phyloP scores from a whole-genome alignment of 2,329 filamentous ascomycete genomes.

The Arthrobotrys musiformis region DNA sequence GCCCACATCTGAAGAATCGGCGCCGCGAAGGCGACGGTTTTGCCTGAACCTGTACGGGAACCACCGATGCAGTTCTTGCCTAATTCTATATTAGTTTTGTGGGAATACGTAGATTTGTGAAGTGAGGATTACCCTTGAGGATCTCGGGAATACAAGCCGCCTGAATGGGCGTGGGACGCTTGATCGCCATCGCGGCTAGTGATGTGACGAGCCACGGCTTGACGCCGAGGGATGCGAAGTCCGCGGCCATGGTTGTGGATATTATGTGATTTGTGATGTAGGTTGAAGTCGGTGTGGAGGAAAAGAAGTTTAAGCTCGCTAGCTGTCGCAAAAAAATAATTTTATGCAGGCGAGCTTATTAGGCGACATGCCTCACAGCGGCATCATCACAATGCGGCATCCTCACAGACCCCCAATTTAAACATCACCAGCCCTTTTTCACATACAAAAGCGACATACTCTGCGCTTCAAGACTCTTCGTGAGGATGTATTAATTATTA shows the following conservation, averaged over 20 bases:
- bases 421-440: no score
- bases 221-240: constrained; percentile 78
- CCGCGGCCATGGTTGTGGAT: constrained; percentile 63
- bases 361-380: constrained; percentile 22
- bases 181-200: constrained; percentile 80
- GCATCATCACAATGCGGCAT: constrained; percentile 7
- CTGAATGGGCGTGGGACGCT: constrained; percentile 89
- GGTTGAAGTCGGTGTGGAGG: background rate
- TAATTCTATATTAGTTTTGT: background rate
- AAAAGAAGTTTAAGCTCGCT: background rate
- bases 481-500: constrained; percentile 25
- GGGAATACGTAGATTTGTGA: background rate
- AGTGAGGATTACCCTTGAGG: constrained; percentile 69
- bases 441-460: no score
- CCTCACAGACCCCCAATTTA: background rate
- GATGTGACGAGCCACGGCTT: constrained; percentile 89
- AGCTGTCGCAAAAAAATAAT: constrained; percentile 47
- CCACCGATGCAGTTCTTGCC: constrained; percentile 92
- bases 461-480: no score
- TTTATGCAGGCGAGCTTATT: constrained; percentile 14
- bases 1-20: constrained; percentile 95
- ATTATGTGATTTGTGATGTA: no score
- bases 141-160: constrained; percentile 93
- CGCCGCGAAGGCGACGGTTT: constrained; percentile 94
- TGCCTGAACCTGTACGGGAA: constrained; percentile 93